Evolutionary conservation across 2,329 filamentous ascomycete genomes (phyloP), one percentile per base, ranked within the genome.

Genomic region (Phaeosphaeria sp.): DNA sequence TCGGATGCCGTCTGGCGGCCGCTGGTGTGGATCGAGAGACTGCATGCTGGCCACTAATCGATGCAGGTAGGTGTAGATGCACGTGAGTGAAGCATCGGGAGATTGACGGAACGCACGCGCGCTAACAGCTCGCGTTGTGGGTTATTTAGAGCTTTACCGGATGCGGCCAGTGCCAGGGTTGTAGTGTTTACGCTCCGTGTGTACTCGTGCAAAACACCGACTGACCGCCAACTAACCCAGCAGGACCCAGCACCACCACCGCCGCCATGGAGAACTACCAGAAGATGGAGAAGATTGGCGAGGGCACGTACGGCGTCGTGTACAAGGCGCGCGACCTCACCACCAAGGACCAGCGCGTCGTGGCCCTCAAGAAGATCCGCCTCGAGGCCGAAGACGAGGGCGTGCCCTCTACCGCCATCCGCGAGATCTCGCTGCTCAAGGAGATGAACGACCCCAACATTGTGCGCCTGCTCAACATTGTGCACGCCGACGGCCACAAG

Each of bases 311-410:
- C 76, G 93, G 93, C 78, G 93, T 97, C 62, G 93, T 97, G 63
- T 97, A 97, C 87, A 96, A 96, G 80, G 93, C 93, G 58, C 88
- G 90, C 66, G 93, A 97, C 78, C 89, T 97, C 59, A 87, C 87
- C 65, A 89, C 93, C 73, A 85, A 86, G 66, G 91, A 91, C 73
- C 78, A 82, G 47, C 90, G 91, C 70, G 95, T 97, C 69, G 93
- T 97, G 63, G 93, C 93, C 21, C 83, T 97, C 68, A 97, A 97
- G 85, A 97, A 97, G 83, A 97, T 97, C 72, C 91, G 93, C 63
- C 90, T 97, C 70, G 93, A 97, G 75, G 92, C 93, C 62, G 93
- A 97, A 82, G 93, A 97, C 81, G 93, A 97, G 77, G 93, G 93
- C 67, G 92, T 96, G 18, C 93, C 93, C 2, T 93, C 90, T 72